phyloP scores from a whole-genome alignment of 352 stramenopile species.

The Globisporangium carolinianum region DNA sequence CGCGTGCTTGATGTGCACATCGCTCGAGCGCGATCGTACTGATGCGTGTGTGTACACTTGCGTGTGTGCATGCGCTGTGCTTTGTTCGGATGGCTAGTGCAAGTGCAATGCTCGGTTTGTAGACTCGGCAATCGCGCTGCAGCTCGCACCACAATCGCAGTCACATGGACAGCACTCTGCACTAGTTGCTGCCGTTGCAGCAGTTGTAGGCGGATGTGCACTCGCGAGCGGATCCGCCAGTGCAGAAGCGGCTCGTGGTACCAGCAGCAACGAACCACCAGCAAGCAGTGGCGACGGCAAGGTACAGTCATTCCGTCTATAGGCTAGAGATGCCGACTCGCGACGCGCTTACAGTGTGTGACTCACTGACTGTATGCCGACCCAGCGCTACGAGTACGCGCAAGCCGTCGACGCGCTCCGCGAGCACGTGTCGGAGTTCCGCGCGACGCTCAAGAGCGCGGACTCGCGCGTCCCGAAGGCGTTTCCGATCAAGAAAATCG shows the following conservation, averaged over 20 bases:
- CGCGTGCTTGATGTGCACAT: neutral
- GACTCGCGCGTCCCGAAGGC: slow-evolving; percentile 68
- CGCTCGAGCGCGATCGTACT: neutral
- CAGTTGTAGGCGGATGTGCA: neutral
- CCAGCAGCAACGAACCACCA: neutral
- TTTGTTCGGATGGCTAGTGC: neutral
- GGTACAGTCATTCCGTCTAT: neutral
- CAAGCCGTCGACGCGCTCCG: slow-evolving; percentile 64
- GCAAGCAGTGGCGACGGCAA: neutral
- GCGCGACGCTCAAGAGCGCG: slow-evolving; percentile 58
- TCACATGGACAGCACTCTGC: neutral
- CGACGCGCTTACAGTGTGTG: neutral
- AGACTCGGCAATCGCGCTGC: neutral
- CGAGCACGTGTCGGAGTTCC: slow-evolving; percentile 72
- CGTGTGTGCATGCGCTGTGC: neutral
- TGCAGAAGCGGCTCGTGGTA: neutral
- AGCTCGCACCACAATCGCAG: neutral
- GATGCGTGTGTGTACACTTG: neutral
- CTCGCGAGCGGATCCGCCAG: neutral
- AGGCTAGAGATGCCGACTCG: neutral
- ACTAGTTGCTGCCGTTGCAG: neutral
- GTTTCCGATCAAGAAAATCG: slow-evolving; percentile 80
- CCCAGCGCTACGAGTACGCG: slow-evolving; percentile 53
- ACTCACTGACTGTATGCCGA: slow-evolving; percentile 4
- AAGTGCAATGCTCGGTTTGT: no score